These are phyloP conservation scores for Calycina herbarum DNA, from an alignment of 2,329 filamentous ascomycete genomes.

Conservation along the genomic window DNA sequence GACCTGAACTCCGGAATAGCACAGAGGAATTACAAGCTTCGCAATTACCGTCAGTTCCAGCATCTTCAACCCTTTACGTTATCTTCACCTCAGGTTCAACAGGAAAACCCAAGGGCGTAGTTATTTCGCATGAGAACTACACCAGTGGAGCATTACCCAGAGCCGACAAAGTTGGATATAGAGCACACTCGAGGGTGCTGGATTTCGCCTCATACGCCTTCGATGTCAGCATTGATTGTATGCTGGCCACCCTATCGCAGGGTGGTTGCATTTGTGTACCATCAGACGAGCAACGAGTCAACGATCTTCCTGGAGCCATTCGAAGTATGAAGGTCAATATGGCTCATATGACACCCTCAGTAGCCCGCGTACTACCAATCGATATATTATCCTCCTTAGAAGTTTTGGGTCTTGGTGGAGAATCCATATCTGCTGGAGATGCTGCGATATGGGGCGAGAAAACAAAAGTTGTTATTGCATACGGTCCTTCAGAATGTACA, in stretches of 20 bases:
- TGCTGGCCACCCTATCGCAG: conserved; percentile 27
- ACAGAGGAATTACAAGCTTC: not conserved
- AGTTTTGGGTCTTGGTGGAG: conserved; percentile 29
- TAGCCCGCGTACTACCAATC: conserved; percentile 25
- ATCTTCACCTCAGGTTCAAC: conserved; percentile 36
- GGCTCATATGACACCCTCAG: conserved; percentile 30
- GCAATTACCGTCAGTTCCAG: not conserved
- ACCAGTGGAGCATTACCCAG: conserved; percentile 6
- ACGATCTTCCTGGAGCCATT: conserved; percentile 38
- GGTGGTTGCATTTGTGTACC: conserved; percentile 44
- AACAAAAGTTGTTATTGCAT: no score
- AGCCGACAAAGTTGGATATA: conserved; percentile 9
- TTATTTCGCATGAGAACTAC: conserved; percentile 14
- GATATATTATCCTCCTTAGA: conserved; percentile 25
- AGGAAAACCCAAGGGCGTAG: conserved; percentile 21
- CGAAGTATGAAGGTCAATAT: conserved; percentile 25
- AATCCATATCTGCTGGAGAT: conserved; percentile 40
- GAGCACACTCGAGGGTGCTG: conserved; percentile 12
- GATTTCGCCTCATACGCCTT: conserved; percentile 29
- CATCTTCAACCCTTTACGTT: conserved; percentile 10
- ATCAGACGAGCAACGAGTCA: conserved; percentile 40
- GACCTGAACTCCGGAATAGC: not conserved
- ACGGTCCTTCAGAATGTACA: no score
- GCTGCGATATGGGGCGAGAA: conserved; percentile 43
- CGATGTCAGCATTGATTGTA: conserved; percentile 39